Conservation (phyloP, 2,329 filamentous ascomycete species). For the Shiraia bambusicola region DNA sequence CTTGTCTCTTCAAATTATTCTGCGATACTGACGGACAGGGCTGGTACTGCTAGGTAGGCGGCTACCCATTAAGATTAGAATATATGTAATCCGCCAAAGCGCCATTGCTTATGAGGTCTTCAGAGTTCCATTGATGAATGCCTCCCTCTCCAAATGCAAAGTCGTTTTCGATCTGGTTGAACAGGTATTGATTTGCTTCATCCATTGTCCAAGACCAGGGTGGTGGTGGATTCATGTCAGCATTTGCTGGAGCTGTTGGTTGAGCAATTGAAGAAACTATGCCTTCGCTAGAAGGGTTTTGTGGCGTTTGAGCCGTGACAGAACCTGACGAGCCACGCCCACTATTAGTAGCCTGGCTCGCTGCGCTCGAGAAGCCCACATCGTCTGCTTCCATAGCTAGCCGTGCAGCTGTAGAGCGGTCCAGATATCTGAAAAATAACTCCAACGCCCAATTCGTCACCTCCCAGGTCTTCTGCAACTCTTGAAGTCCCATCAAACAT, state of each 20-base stretch:
- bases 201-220: conserved; percentile 35
- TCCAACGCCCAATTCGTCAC: conserved; percentile 53
- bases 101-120: conserved; percentile 13
- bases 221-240: conserved; percentile 17
- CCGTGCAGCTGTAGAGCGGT: conserved; percentile 48
- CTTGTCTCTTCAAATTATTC: too few species aligned
- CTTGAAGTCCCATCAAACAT: conserved; percentile 51
- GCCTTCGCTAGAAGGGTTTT: conserved; percentile 6
- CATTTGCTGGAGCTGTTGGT: conserved; percentile 1
- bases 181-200: conserved; percentile 34
- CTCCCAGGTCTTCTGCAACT: conserved; percentile 54
- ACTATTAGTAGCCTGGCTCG: conserved; percentile 5
- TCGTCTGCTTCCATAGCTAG: conserved; percentile 36
- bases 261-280: conserved; percentile 7
- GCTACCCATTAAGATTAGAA: conserved; percentile 8
- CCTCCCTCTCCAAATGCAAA: conserved; percentile 34
- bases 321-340: conserved; percentile 8
- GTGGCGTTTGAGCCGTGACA: conserved; percentile 5
- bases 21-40: too few species aligned
- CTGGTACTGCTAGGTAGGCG: too few species aligned
- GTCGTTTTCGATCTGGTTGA: conserved; percentile 35
- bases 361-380: conserved; percentile 15
- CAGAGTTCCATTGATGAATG: conserved; percentile 23
- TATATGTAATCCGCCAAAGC: conserved; percentile 18
- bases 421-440: conserved; percentile 52